A percentile compares a stretch with the other conserved stretches of the same genome.
phyloP scores from a whole-genome alignment of 148 eudicot species.

The Silene conica region DNA sequence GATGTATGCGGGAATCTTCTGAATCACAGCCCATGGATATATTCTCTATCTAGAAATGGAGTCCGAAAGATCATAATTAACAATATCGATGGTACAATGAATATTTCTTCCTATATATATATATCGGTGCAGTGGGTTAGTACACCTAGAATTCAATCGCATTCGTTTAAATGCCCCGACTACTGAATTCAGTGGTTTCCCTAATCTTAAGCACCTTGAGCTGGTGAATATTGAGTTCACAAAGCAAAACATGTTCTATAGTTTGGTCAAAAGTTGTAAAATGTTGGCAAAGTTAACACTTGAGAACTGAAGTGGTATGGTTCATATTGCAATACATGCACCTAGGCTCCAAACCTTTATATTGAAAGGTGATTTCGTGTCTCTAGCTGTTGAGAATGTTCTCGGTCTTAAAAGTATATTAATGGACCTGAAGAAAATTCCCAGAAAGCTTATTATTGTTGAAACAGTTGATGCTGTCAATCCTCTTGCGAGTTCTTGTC shows the following conservation, averaged over 20 bases:
- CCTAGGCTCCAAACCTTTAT: background rate
- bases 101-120: background rate
- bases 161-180: background rate
- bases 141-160: background rate
- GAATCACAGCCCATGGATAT: background rate
- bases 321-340: background rate
- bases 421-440: background rate
- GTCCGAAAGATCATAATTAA: background rate
- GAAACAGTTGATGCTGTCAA: background rate
- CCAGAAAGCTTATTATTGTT: background rate
- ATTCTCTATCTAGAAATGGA: conserved; percentile 2
- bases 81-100: too few relatives aligned
- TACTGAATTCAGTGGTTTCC: background rate
- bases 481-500: conserved; percentile 1
- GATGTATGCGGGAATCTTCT: too few relatives aligned
- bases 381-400: conserved; percentile 3
- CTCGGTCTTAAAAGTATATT: background rate
- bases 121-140: conserved; percentile 1
- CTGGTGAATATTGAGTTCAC: background rate
- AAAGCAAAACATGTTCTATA: background rate
- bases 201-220: conserved; percentile 1
- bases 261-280: background rate
- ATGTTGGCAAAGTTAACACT: background rate
- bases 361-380: background rate
- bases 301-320: background rate